Conservation (phyloP, 2,329 filamentous ascomycete genomes). For the Fusarium sulawesiense region DNA sequence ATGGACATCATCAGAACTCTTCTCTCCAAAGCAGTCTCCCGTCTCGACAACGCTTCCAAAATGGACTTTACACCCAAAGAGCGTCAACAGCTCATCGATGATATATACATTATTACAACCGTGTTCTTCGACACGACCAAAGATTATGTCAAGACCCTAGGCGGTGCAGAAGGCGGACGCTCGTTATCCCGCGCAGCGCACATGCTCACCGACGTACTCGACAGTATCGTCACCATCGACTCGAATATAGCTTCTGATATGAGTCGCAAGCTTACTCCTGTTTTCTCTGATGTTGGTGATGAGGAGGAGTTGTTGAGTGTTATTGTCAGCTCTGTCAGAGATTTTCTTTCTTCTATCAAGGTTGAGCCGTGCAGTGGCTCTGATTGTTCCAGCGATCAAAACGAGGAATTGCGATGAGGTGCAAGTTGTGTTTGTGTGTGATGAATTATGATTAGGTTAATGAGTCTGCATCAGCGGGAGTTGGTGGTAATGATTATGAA, state of each 20-base stretch:
- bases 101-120: not conserved
- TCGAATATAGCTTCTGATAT: not conserved
- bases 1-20: conserved; percentile 10
- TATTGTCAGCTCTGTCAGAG: conserved; percentile 1
- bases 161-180: not conserved
- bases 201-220: conserved; percentile 9
- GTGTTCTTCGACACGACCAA: not conserved
- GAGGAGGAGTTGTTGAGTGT: not conserved
- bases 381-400: not conserved
- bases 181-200: conserved; percentile 1
- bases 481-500: conserved; percentile 1
- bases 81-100: fast-evolving
- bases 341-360: not conserved
- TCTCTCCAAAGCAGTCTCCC: not conserved
- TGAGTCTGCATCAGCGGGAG: not conserved
- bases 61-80: not conserved
- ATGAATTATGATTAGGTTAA: conserved; percentile 2
- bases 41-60: not conserved
- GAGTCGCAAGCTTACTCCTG: not conserved
- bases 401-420: not conserved
- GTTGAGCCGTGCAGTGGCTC: not conserved
- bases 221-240: not conserved
- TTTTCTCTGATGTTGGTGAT: not conserved
- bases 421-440: not conserved
- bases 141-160: not conserved